Evolutionary conservation across 805 yeast species (phyloP).

Genomic region (Sugiyamaella boreocaroliniensis): DNA sequence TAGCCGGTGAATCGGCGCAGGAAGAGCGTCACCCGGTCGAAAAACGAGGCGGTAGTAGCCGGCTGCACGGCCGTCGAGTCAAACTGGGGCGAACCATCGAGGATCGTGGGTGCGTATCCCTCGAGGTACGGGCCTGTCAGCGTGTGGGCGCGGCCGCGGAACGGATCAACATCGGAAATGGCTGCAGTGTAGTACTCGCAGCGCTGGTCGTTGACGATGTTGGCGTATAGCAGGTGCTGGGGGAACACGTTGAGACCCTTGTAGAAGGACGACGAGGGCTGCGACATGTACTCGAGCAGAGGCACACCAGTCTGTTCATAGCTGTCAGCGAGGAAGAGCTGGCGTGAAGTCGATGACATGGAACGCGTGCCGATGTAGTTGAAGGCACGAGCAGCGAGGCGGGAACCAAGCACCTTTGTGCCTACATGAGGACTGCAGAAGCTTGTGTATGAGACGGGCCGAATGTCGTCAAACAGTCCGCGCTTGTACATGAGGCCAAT

Average conservation of each 20-base stretch:
- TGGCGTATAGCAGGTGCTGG: constrained; percentile 57
- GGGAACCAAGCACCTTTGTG: constrained; percentile 48
- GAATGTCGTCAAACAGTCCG: constrained; percentile 46
- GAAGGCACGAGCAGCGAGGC: constrained; percentile 46
- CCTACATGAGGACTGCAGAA: constrained; percentile 71
- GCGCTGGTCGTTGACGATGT: constrained; percentile 71
- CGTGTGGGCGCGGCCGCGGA: constrained; percentile 7
- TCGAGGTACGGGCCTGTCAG: constrained; percentile 32
- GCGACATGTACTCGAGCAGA: constrained; percentile 59
- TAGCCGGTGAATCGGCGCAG: constrained; percentile 31
- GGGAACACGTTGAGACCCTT: constrained; percentile 50
- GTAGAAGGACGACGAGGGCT: constrained; percentile 51
- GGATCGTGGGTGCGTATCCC: constrained; percentile 45
- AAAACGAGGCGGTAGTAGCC: background rate
- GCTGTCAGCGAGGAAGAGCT: constrained; percentile 48
- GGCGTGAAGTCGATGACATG: constrained; percentile 67
- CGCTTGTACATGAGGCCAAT: constrained; percentile 60
- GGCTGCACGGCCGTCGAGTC: background rate
- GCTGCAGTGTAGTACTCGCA: constrained; percentile 82
- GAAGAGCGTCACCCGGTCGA: background rate
- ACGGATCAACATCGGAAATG: constrained; percentile 37
- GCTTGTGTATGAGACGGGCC: constrained; percentile 53
- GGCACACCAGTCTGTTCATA: constrained; percentile 35
- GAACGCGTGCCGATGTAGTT: constrained; percentile 58
- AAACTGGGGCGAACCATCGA: constrained; percentile 6